A percentile compares a stretch with the other conserved stretches of the same genome.
phyloP scores from a whole-genome alignment of 257 asterid genomes.

The Gentiana dahurica region DNA sequence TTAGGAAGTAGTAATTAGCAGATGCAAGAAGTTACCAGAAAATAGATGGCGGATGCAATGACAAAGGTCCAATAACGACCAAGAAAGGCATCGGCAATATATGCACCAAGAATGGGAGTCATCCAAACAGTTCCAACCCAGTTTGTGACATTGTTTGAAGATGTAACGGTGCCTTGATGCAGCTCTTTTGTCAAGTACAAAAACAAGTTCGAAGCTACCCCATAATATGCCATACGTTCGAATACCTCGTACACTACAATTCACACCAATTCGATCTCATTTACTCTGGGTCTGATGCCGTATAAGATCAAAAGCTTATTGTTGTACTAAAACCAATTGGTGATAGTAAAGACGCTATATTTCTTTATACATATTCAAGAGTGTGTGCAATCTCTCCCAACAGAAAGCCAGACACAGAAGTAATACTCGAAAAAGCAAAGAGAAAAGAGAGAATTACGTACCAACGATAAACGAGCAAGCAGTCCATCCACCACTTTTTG shows the following conservation, averaged over 20 bases:
- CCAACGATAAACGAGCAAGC: no score
- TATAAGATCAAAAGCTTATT: no score
- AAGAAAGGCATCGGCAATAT: conserved; percentile 57
- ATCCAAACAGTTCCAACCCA: conserved; percentile 80
- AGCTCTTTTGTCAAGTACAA: conserved; percentile 42
- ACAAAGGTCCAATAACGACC: conserved; percentile 76
- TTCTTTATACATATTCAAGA: no score
- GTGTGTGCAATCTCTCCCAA: no score
- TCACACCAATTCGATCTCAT: neutral
- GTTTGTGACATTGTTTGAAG: conserved; percentile 69
- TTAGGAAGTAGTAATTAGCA: no score
- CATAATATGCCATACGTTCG: conserved; percentile 79
- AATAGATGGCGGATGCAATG: conserved; percentile 43
- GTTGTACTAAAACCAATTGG: no score
- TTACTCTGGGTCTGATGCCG: no score
- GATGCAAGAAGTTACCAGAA: conserved; percentile 21
- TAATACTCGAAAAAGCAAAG: no score
- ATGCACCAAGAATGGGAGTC: conserved; percentile 72
- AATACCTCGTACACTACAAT: conserved; percentile 52
- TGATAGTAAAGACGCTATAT: no score
- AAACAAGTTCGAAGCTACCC: conserved; percentile 63
- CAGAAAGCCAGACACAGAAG: no score
- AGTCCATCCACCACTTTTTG: no score
- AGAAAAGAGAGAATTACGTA: no score
- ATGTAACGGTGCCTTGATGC: conserved; percentile 65